Conservation (phyloP, 75 land plant species). For the Sequoia sempervirens region DNA sequence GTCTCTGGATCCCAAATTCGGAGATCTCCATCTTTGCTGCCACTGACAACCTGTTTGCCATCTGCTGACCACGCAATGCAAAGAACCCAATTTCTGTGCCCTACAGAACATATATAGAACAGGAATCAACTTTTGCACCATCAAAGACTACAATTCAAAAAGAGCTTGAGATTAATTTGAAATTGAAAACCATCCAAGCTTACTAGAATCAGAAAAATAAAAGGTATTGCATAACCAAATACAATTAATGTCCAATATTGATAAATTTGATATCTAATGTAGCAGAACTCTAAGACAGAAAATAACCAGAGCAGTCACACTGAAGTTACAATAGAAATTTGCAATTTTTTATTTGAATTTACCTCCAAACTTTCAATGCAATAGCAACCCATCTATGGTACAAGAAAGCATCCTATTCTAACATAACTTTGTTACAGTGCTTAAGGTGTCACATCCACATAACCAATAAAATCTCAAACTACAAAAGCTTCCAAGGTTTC, state of each 20-base stretch:
- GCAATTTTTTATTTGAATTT: background rate
- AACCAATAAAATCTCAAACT: background rate
- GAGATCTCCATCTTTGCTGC: conserved; percentile 90
- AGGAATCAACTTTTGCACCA: background rate
- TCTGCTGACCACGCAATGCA: conserved; percentile 98
- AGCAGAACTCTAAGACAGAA: background rate
- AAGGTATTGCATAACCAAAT: background rate
- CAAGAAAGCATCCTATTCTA: background rate
- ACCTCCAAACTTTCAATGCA: background rate
- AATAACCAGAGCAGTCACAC: background rate
- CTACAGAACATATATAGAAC: conserved; percentile 25
- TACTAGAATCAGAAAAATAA: background rate
- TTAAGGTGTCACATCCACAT: background rate
- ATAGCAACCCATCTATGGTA: background rate
- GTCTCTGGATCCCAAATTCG: conserved; percentile 81
- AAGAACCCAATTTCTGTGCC: conserved; percentile 97
- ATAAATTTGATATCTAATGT: background rate
- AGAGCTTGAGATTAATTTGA: background rate
- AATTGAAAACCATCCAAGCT: background rate
- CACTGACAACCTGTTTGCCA: conserved; percentile 90
- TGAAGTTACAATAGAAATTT: background rate
- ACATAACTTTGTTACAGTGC: background rate
- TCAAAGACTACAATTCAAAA: background rate
- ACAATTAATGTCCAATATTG: background rate
- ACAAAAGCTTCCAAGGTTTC: background rate